A percentile compares a stretch with the other conserved stretches of the same genome.
Conservation (phyloP, 2,329 filamentous ascomycete genomes). For the Venturia oleaginea region DNA sequence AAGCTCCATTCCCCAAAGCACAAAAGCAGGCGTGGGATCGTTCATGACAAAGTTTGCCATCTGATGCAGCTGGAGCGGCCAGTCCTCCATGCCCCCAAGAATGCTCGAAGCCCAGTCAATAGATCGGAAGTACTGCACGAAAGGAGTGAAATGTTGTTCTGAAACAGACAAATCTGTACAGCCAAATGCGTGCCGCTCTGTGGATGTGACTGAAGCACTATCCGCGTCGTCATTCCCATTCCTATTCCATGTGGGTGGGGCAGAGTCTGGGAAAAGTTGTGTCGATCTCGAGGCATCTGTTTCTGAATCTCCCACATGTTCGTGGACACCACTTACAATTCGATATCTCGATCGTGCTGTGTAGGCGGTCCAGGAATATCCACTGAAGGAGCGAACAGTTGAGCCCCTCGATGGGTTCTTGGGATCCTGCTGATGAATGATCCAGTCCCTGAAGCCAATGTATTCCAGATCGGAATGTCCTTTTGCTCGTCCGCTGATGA, state of each 20-base stretch:
- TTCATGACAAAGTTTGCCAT: constrained; percentile 4
- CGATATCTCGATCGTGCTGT: neutral
- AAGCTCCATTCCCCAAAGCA: constrained; percentile 6
- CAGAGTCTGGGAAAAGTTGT: neutral
- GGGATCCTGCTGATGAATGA: neutral
- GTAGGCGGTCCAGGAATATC: neutral
- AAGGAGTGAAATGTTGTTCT: neutral
- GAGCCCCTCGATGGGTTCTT: neutral
- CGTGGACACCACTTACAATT: neutral
- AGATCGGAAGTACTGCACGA: neutral
- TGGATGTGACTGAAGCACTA: neutral
- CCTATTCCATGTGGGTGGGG: neutral
- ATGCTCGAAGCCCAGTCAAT: constrained; percentile 3
- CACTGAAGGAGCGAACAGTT: neutral
- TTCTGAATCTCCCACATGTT: neutral
- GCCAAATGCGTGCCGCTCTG: neutral
- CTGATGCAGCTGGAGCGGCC: neutral
- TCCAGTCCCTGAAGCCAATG: neutral
- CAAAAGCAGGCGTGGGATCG: neutral
- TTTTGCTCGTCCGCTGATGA: neutral
- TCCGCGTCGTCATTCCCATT: neutral
- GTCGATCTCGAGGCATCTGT: neutral
- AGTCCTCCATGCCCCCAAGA: neutral
- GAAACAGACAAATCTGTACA: neutral
- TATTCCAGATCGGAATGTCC: neutral